Percentiles rank a stretch among this genome's conserved stretches.
Conservation (phyloP, 2,329 filamentous ascomycete genomes). For the Nemania serpens region DNA sequence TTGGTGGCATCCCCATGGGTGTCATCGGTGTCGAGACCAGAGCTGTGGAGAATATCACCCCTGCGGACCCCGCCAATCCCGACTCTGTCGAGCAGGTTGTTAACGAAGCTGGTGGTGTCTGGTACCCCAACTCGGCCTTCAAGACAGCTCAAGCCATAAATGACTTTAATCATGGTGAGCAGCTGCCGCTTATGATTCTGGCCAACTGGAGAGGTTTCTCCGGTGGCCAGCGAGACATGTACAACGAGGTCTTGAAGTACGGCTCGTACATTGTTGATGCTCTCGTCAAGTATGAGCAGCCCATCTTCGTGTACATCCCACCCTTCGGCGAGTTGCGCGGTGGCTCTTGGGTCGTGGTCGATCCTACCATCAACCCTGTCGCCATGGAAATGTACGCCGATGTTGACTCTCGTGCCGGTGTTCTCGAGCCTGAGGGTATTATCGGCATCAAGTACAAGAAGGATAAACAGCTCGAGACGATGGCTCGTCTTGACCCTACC, state of each 20-base stretch:
- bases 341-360: constrained; percentile 98
- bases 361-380: constrained; percentile 95
- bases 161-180: constrained; percentile 99
- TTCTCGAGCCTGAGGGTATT: constrained; percentile 97
- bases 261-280: constrained; percentile 99
- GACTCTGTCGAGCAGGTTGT: constrained; percentile 96
- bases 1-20: constrained; percentile 97
- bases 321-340: constrained; percentile 95
- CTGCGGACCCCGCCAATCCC: constrained; percentile 95
- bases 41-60: constrained; percentile 93
- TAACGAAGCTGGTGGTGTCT: constrained; percentile 96
- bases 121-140: constrained; percentile 99
- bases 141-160: constrained; percentile 99
- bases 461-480: constrained; percentile 96
- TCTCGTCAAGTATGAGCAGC: constrained; percentile 97
- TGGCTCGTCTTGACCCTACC: constrained; percentile 86
- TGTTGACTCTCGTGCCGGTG: constrained; percentile 90
- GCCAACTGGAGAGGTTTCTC: constrained; percentile 99
- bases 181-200: constrained; percentile 97
- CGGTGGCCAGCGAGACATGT: constrained; percentile 99
- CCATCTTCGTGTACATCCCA: constrained; percentile 98
- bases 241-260: constrained; percentile 99
- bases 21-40: constrained; percentile 97
- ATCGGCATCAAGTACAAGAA: constrained; percentile 98
- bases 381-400: constrained; percentile 99